Evolutionary conservation across 2,329 filamentous ascomycete species (phyloP), one percentile per base, ranked within the genome.

Genomic region (Lithohypha guttulata): DNA sequence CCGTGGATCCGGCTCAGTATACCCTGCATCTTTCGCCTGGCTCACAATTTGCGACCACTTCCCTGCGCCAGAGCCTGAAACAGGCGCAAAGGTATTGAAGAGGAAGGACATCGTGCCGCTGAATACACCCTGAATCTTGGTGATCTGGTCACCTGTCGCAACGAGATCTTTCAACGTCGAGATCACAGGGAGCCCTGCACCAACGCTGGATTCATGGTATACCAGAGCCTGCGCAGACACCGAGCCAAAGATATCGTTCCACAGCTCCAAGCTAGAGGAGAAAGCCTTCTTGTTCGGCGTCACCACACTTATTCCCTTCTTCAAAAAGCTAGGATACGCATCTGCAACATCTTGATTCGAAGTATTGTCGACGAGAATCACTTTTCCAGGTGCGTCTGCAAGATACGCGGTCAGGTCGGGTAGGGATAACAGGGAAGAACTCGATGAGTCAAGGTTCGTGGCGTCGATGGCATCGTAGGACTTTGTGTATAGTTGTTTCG

Each of bases 241-340:
- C 1, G 84, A 73, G 2, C 68, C 64, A 61, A 93, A 93, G 56
- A 98, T 95, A 47, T 82, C 76, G 55, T 84, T 74, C 87, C 89
- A 98, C 41, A 94, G 68, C 51, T 77, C 69, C 54, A 84, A 78
- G 31, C 75, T 77, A 42, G 82, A 79, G 0, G 85, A 93, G 64
- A 98, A 98, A 10, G 83, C 89, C 65, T 98, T 98, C 70, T 98
- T 98, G 71, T 96, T 98, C 29, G 91, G 87, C 1, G 91, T 98
- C 19, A 96, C 84, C 53, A 98, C 77, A 61, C 78, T 89, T 60
- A 98, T 79, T 9, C 87, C 89, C 47, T 77, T 75, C 54, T 75
- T 72, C 45, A 98, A 68, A 61, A 93, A 84, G 32, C 73, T 61
- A 1, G 91, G 87, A 62, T 98, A 98, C 20, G 75, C 65, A 45